Percentiles rank a stretch among this genome's conserved stretches.
phyloP scores from a whole-genome alignment of 2,329 filamentous ascomycete species.

The Xylaria sp. region DNA sequence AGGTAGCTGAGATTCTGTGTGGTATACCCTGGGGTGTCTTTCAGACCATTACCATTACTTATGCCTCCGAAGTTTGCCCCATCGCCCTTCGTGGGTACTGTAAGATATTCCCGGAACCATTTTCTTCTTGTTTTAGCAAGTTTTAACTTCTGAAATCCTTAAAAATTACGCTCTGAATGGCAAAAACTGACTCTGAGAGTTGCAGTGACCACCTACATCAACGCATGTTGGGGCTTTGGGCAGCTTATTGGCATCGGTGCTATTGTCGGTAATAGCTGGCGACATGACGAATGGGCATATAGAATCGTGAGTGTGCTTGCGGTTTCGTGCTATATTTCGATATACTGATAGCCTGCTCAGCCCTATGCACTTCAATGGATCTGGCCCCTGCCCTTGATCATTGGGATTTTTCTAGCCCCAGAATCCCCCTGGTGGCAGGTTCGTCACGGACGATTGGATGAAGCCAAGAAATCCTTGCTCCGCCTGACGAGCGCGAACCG shows the following conservation, averaged over 20 bases:
- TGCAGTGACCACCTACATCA: slow-evolving; percentile 74
- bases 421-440: slow-evolving; percentile 83
- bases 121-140: background rate
- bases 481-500: slow-evolving; percentile 70
- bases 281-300: slow-evolving; percentile 74
- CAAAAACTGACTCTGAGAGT: background rate
- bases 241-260: slow-evolving; percentile 79
- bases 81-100: slow-evolving; percentile 72
- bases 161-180: background rate
- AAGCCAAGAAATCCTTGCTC: slow-evolving; percentile 73
- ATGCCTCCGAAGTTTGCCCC: slow-evolving; percentile 78
- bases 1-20: slow-evolving; percentile 70
- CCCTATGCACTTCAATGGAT: slow-evolving; percentile 82
- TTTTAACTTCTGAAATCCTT: background rate
- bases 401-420: slow-evolving; percentile 74
- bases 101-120: background rate
- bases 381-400: slow-evolving; percentile 74
- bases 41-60: slow-evolving; percentile 69
- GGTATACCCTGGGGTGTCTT: slow-evolving; percentile 72
- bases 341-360: slow-evolving; percentile 36
- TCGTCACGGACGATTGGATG: slow-evolving; percentile 69
- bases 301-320: slow-evolving; percentile 51
- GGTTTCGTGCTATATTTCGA: background rate
- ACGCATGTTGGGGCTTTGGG: slow-evolving; percentile 81
- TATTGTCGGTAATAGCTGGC: slow-evolving; percentile 72